Evolutionary conservation across 805 yeast genomes (phyloP).

Genomic region (Candida sithepensis): DNA sequence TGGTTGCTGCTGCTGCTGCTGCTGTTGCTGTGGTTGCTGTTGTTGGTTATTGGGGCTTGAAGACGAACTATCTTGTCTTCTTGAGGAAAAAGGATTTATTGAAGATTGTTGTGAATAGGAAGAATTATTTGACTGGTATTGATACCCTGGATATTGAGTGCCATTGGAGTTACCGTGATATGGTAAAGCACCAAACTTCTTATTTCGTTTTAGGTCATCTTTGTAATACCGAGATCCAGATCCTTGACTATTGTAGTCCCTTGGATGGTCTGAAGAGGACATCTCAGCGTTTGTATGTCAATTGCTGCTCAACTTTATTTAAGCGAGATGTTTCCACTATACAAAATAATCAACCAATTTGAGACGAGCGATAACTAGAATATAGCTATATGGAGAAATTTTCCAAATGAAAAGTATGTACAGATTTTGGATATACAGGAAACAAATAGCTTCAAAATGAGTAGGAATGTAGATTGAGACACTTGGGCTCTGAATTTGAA

Average conservation of each 20-base stretch:
- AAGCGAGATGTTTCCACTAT: not conserved
- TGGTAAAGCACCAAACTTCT: slow-evolving; percentile 20
- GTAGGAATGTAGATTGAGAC: not conserved
- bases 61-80: slow-evolving; percentile 18
- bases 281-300: slow-evolving; percentile 6
- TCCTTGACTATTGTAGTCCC: slow-evolving; percentile 13
- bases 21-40: not conserved
- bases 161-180: slow-evolving; percentile 9
- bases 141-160: slow-evolving; percentile 7
- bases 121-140: slow-evolving; percentile 11
- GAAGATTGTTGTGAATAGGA: slow-evolving; percentile 21
- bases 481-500: not conserved
- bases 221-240: slow-evolving; percentile 20
- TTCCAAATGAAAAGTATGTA: not conserved
- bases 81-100: slow-evolving; percentile 30
- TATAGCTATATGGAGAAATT: not conserved
- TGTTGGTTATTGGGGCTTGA: slow-evolving; percentile 1
- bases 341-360: not conserved
- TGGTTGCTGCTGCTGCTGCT: not conserved
- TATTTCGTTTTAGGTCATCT: slow-evolving; percentile 24
- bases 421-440: not conserved
- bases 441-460: not conserved
- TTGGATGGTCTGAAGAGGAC: slow-evolving; percentile 21
- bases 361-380: not conserved
- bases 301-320: no score